These are phyloP conservation scores for Heteromeles arbutifolia DNA, from an alignment of 306 rosid genomes.

Conservation along the genomic window DNA sequence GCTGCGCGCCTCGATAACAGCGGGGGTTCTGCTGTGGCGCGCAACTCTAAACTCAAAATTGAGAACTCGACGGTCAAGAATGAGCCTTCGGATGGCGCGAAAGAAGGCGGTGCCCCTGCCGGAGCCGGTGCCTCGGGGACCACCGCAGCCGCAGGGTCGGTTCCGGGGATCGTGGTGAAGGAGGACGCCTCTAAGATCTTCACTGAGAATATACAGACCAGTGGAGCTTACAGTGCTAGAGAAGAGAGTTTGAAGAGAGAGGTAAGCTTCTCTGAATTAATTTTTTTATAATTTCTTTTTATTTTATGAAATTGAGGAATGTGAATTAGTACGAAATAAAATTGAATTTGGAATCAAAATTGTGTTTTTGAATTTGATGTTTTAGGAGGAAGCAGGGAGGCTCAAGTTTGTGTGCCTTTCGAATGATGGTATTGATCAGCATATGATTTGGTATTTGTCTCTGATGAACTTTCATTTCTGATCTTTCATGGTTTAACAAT, in stretches of 20 bases:
- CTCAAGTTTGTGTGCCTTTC: conserved; percentile 76
- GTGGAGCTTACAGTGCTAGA: conserved; percentile 92
- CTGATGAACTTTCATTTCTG: conserved; percentile 1
- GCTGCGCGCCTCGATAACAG: conserved; percentile 63
- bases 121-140: conserved; percentile 30
- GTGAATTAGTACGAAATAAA: background rate
- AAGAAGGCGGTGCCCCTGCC: conserved; percentile 38
- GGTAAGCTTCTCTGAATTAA: conserved; percentile 21
- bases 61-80: conserved; percentile 56
- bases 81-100: conserved; percentile 50
- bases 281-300: background rate
- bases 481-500: background rate
- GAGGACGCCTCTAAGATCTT: conserved; percentile 77
- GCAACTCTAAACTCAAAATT: conserved; percentile 62
- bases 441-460: conserved; percentile 81
- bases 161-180: conserved; percentile 65
- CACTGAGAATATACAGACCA: conserved; percentile 86
- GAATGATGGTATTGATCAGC: conserved; percentile 79
- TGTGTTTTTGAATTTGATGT: background rate
- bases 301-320: background rate
- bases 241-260: conserved; percentile 84
- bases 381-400: conserved; percentile 82
- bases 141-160: conserved; percentile 22
- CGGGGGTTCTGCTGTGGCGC: conserved; percentile 28
- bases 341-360: background rate